Conservation (phyloP, 2,329 filamentous ascomycete genomes). For the Colletotrichum lupini region DNA sequence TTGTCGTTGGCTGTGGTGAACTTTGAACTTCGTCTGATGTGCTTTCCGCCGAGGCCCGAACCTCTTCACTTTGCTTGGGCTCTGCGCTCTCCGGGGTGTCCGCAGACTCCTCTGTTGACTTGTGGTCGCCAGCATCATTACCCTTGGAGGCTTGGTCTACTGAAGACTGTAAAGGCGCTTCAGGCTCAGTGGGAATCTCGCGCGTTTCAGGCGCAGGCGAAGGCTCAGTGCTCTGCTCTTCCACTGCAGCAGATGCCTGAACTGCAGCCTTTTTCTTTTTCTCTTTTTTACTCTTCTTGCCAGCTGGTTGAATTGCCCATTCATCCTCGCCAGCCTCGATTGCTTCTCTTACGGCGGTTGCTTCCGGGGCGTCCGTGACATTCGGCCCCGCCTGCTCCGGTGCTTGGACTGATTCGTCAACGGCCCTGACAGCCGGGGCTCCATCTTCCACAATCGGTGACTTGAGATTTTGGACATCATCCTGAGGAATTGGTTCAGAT, state of each 20-base stretch:
- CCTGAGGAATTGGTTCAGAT: slow-evolving; percentile 7
- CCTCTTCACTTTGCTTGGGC: slow-evolving; percentile 41
- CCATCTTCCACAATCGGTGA: slow-evolving; percentile 10
- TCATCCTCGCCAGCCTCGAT: slow-evolving; percentile 32
- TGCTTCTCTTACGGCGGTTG: slow-evolving; percentile 9
- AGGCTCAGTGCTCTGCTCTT: slow-evolving; percentile 9
- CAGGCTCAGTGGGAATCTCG: neutral
- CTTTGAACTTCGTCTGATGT: slow-evolving; percentile 1
- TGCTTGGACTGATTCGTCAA: neutral
- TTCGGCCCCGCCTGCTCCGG: slow-evolving; percentile 14
- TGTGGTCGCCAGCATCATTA: neutral
- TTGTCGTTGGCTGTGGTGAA: neutral
- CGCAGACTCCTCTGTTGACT: neutral
- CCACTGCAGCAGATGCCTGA: neutral
- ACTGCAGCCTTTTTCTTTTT: slow-evolving; percentile 31
- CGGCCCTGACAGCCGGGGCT: slow-evolving; percentile 4
- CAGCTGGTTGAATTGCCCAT: slow-evolving; percentile 31
- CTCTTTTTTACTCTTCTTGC: slow-evolving; percentile 40
- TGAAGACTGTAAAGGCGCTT: neutral
- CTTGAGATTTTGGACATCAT: slow-evolving; percentile 9
- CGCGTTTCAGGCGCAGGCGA: neutral
- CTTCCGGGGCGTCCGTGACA: neutral
- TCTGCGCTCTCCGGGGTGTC: slow-evolving; percentile 5
- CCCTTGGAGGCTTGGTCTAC: neutral
- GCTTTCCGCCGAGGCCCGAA: slow-evolving; percentile 23